Conservation (phyloP, 2,329 filamentous ascomycete genomes). For the Cordyceps pruinosa region DNA sequence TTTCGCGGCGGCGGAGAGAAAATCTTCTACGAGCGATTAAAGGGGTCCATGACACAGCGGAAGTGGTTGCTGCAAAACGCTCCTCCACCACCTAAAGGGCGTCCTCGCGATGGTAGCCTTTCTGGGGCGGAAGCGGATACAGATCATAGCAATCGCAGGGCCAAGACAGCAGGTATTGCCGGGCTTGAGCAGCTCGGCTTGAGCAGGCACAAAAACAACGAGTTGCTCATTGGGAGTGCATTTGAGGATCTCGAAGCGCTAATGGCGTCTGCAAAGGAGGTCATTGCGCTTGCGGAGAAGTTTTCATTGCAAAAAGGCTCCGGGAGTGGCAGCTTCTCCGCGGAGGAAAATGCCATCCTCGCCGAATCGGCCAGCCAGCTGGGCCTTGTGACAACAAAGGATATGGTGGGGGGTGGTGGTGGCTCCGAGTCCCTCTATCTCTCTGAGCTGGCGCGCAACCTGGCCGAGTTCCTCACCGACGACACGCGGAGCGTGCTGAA, state of each 20-base stretch:
- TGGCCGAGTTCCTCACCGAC: constrained; percentile 85
- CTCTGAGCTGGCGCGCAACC: constrained; percentile 74
- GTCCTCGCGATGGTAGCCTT: constrained; percentile 31
- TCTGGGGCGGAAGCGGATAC: constrained; percentile 19
- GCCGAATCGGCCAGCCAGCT: constrained; percentile 74
- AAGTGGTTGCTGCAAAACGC: constrained; percentile 93
- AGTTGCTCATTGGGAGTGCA: constrained; percentile 82
- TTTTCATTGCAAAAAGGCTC: constrained; percentile 65
- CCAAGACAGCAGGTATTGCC: constrained; percentile 77
- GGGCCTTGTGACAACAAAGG: constrained; percentile 87
- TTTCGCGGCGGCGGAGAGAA: constrained; percentile 86
- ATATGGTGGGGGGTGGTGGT: constrained; percentile 74
- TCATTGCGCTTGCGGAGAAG: constrained; percentile 84
- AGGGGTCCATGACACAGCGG: constrained; percentile 78
- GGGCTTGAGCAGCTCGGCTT: constrained; percentile 81
- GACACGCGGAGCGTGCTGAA: constrained; percentile 71
- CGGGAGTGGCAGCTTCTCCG: constrained; percentile 51
- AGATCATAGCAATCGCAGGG: constrained; percentile 21
- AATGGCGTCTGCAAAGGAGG: constrained; percentile 96
- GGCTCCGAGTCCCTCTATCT: constrained; percentile 78
- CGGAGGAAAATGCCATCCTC: constrained; percentile 67
- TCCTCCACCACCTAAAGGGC: constrained; percentile 71
- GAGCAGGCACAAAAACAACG: constrained; percentile 85
- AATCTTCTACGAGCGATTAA: constrained; percentile 82
- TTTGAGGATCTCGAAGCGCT: constrained; percentile 95